A percentile compares a stretch with the other conserved stretches of the same genome.
phyloP scores from a whole-genome alignment of 1,284 basidiomycete genomes.

The Volvariella volvacea region DNA sequence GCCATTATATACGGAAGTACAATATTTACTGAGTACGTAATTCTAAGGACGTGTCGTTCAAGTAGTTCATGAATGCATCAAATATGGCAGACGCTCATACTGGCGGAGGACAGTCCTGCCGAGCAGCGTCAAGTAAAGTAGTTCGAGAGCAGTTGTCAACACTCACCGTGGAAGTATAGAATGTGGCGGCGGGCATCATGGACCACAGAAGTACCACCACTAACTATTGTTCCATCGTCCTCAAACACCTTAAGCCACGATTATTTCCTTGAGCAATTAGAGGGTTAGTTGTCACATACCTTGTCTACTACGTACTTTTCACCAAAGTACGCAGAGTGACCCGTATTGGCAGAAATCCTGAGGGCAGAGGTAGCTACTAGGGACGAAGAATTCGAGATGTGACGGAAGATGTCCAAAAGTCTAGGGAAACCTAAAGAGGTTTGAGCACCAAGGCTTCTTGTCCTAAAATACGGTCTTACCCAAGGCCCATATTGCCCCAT shows the following conservation, averaged over 20 bases:
- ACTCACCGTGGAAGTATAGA: constrained; percentile 51
- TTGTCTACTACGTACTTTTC: constrained; percentile 58
- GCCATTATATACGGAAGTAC: too few species aligned
- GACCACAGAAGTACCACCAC: constrained; percentile 46
- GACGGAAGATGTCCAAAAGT: constrained; percentile 21
- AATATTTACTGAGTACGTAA: too few species aligned
- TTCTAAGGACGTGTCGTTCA: too few species aligned
- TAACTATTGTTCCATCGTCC: constrained; percentile 49
- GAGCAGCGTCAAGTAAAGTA: too few species aligned
- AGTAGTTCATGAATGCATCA: too few species aligned
- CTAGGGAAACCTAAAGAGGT: constrained; percentile 27
- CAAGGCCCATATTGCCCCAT: constrained; percentile 53
- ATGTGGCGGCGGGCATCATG: constrained; percentile 41
- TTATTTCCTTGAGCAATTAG: neutral
- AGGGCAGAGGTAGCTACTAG: constrained; percentile 40
- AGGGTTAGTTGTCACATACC: constrained; percentile 23
- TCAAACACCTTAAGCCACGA: constrained; percentile 45
- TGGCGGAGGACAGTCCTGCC: too few species aligned
- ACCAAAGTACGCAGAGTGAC: constrained; percentile 47
- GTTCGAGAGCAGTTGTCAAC: too few species aligned
- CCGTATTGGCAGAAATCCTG: constrained; percentile 48
- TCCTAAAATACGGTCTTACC: constrained; percentile 25
- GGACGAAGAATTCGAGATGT: constrained; percentile 30
- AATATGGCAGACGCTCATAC: too few species aligned
- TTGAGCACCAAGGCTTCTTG: neutral